Base-by-base conservation (phyloP, 2,329 filamentous ascomycete species). In the Aureobasidium melanogenum region DNA sequence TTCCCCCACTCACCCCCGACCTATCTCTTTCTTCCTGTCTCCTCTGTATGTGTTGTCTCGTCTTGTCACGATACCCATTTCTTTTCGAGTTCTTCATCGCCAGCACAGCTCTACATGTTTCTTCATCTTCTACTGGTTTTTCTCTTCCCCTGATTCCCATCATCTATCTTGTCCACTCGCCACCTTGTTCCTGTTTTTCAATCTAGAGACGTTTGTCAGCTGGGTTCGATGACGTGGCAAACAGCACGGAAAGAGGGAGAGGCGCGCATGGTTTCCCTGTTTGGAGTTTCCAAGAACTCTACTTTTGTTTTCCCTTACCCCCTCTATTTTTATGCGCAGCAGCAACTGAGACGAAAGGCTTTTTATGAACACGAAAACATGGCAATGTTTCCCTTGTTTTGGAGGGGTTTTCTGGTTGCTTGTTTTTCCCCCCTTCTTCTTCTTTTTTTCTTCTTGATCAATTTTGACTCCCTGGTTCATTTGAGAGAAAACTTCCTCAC, bases 1-100 rank as follows among this genome's bases (percentile, higher is more conserved):
- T n/a, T 19, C 15, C 2, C 17, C 10, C 26, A 6, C 30, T 41
- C 15, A 12, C 9, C 4, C 10, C 26, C 7, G 19, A 28, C 24
- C n/a, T 30, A 30, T 30, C 28, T 3, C 5, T 22, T 14, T 38
- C 15, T 54, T 10, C 22, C 26, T 22, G 17, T 38, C 17, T 38
- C 32, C 36, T 44, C 24, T 54, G 46, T 44, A n/a, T 54, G 26
- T 51, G 54, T 43, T 36, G 58, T 54, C 47, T 60, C 26, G 57
- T 50, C 46, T 59, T 34, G 30, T 28, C 43, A 50, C 57, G 57
- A 60, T 60, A 60, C 58, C 58, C 46, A n/a, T 32, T 51, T 51
- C 22, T 36, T n/a, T 24, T 30, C 1, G 17, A 38, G 34, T n/a
- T 41, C 32, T 59, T 58, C 7, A 17, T 22, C 41, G 30, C 48